phyloP scores from a whole-genome alignment of 139 green algal species.

The Chlamydomonas sp. region DNA sequence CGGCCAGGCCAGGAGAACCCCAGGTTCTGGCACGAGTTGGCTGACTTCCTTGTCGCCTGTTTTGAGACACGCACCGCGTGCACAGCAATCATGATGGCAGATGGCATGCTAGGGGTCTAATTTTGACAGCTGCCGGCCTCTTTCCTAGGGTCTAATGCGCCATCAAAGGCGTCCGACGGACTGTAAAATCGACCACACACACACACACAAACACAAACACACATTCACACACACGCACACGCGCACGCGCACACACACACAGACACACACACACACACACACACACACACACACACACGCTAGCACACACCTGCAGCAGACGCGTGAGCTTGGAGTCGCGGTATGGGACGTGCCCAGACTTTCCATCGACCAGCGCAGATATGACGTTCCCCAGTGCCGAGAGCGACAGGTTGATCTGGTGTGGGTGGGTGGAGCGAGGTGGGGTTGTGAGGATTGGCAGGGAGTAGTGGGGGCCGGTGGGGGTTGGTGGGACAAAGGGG shows the following conservation, averaged over 20 bases:
- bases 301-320: conserved; percentile 60
- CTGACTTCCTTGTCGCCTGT: no score
- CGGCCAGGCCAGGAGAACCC: no score
- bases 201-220: no score
- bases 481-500: not conserved
- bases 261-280: not conserved
- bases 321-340: conserved; percentile 89
- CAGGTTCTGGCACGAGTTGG: no score
- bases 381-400: conserved; percentile 78
- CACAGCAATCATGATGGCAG: no score
- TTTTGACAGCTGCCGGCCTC: no score
- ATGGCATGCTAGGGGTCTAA: no score
- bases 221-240: not conserved
- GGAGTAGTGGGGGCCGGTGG: not conserved
- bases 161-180: no score
- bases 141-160: no score
- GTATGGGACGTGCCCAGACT: conserved; percentile 60
- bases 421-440: conserved; percentile 59
- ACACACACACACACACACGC: no score
- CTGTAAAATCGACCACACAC: no score
- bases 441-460: conserved; percentile 12
- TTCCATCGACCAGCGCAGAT: conserved; percentile 58
- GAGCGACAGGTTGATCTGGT: conserved; percentile 74
- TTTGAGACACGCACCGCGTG: no score
- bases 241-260: not conserved